Evolutionary conservation across 805 yeast genomes (phyloP).

Genomic region (Sugiyamaella chiloensis): DNA sequence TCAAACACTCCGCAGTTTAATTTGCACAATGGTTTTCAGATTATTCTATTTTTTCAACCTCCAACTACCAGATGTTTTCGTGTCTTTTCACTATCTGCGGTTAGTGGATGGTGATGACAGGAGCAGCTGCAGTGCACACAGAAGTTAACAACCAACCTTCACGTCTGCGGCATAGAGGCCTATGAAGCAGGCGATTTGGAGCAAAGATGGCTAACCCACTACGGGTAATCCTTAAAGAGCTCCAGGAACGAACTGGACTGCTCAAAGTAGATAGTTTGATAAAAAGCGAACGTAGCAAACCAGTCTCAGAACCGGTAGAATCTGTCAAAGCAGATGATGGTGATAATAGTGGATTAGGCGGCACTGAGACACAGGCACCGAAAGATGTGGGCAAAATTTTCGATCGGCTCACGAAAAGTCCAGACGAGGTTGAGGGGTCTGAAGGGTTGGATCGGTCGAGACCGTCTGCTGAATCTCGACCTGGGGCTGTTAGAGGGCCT

Average conservation of each 20-base stretch:
- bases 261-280: too few relatives aligned
- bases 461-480: background rate
- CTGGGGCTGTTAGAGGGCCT: background rate
- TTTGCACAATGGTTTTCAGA: too few relatives aligned
- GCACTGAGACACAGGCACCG: background rate
- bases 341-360: too few relatives aligned
- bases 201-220: conserved; percentile 22
- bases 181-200: background rate
- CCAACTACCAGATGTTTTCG: too few relatives aligned
- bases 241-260: conserved; percentile 14
- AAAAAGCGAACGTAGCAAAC: background rate
- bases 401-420: background rate
- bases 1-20: too few relatives aligned
- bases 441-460: too few relatives aligned
- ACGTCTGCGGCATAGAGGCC: too few relatives aligned
- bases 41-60: too few relatives aligned
- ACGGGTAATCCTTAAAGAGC: conserved; percentile 21
- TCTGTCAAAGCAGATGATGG: background rate
- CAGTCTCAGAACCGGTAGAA: background rate
- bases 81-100: too few relatives aligned
- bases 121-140: too few relatives aligned
- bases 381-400: background rate
- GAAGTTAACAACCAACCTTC: too few relatives aligned
- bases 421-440: background rate
- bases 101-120: too few relatives aligned